Base-by-base conservation (phyloP, 2,329 filamentous ascomycete genomes). In the Rutstroemia sp. region DNA sequence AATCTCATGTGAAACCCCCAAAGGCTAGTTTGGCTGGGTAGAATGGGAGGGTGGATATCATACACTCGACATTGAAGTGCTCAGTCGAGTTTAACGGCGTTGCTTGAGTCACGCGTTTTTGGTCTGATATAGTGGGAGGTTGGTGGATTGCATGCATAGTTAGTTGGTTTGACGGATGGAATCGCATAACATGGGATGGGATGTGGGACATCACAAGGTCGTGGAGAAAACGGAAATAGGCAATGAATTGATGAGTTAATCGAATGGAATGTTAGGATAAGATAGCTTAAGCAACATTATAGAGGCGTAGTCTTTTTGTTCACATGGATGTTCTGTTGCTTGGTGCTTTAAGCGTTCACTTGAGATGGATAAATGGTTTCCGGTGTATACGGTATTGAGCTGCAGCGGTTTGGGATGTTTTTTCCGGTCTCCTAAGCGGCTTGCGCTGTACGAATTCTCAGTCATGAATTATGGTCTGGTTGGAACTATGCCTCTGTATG, bases 1-100 rank as follows among this genome's bases (percentile, higher is more conserved):
- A 47, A 45, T 5, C 42, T 2, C 25, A 46, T 9, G 57, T 52
- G 6, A 59, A 38, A 10, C 30, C 53, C 7, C 57, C 52, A 10
- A 57, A 30, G 9, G 61, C 63, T 51, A 64, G 57, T 48, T 55
- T 66, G 53, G 60, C 61, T 23, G 65, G 65, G 25, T 67, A 66
- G 44, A 56, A 49, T 17, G 27, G 8, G 2, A 6, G 36, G 25
- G 34, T 10, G 10, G 3, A 19, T 44, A 34, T 52, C n/a, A 60
- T 48, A 60, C 30, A 56, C 61, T 61, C 61, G 57, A 61, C 61
- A 62, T 61, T 56, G 59, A 62, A 62, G 61, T 62, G 61, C 61
- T 57, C 59, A 60, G 54, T 57, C 59, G 60, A 25, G 40, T 44
- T 44, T 44, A 17, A 44, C 17, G 17, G 40, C 40, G 40, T 44